These are phyloP conservation scores for Dovyalis caffra DNA, from an alignment of 345 rosid genomes.

Conservation along the genomic window DNA sequence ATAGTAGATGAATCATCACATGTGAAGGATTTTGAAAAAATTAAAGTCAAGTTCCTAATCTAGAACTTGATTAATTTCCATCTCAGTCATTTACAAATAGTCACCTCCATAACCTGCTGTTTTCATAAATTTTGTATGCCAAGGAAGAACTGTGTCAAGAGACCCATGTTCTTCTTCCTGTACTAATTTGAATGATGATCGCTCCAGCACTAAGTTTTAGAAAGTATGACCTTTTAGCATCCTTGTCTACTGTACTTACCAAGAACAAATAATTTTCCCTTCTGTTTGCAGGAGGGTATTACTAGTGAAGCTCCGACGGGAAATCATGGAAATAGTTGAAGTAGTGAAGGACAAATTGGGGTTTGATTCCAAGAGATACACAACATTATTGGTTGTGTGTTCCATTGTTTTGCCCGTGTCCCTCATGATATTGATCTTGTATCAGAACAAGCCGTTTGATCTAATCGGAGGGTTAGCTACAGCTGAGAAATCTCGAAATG, in stretches of 20 bases:
- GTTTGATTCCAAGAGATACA: background rate
- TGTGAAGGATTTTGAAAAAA: background rate
- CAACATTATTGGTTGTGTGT: background rate
- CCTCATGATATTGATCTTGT: background rate
- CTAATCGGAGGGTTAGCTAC: background rate
- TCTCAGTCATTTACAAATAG: background rate
- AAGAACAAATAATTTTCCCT: background rate
- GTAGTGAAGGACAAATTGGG: conserved; percentile 3
- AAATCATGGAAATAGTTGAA: conserved; percentile 10
- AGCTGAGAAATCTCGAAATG: background rate
- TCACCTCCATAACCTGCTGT: background rate
- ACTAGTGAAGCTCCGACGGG: background rate
- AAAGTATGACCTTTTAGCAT: background rate
- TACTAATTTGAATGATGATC: background rate
- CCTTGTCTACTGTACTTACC: background rate
- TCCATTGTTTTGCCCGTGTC: conserved; percentile 6
- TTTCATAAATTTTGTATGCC: background rate
- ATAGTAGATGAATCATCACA: background rate
- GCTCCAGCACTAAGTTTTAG: background rate
- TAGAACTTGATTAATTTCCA: background rate
- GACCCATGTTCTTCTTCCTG: background rate
- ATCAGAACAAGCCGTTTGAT: background rate
- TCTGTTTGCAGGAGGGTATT: background rate
- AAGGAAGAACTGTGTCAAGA: background rate
- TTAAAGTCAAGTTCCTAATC: background rate